Conservation (phyloP, 1,139 yeast species). For the Blastobotrys arbuscula region DNA sequence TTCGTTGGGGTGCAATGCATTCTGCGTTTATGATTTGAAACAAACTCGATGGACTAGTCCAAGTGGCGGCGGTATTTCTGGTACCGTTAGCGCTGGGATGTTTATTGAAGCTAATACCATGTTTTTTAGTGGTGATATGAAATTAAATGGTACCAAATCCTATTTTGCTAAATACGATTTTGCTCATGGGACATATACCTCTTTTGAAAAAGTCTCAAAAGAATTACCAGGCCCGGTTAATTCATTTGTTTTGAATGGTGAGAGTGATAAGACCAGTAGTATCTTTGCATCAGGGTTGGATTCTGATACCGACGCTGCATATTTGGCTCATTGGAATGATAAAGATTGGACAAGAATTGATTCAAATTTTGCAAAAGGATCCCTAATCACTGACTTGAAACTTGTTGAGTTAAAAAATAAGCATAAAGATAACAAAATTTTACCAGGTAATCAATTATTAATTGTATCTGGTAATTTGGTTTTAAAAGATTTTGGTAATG, state of each 20-base stretch:
- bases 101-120: constrained; percentile 48
- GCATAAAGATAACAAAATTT: constrained; percentile 35
- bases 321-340: constrained; percentile 33
- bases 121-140: constrained; percentile 59
- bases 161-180: constrained; percentile 52
- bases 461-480: constrained; percentile 59
- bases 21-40: constrained; percentile 62
- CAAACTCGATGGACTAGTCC: constrained; percentile 52
- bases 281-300: constrained; percentile 52
- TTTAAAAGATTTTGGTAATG: constrained; percentile 50
- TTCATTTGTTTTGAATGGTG: constrained; percentile 47
- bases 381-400: constrained; percentile 32
- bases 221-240: constrained; percentile 41
- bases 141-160: constrained; percentile 37
- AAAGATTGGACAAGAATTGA: constrained; percentile 34
- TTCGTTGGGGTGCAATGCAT: constrained; percentile 51
- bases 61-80: constrained; percentile 43
- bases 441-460: constrained; percentile 45
- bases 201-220: constrained; percentile 23
- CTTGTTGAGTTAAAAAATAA: constrained; percentile 30
- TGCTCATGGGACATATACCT: constrained; percentile 31
- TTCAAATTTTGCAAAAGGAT: constrained; percentile 33
- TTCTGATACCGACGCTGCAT: constrained; percentile 33
- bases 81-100: constrained; percentile 50
- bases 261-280: constrained; percentile 45